A percentile compares a stretch with the other conserved stretches of the same genome.
phyloP scores from a whole-genome alignment of 2,329 filamentous ascomycete genomes.

The Coniochaeta hoffmannii region DNA sequence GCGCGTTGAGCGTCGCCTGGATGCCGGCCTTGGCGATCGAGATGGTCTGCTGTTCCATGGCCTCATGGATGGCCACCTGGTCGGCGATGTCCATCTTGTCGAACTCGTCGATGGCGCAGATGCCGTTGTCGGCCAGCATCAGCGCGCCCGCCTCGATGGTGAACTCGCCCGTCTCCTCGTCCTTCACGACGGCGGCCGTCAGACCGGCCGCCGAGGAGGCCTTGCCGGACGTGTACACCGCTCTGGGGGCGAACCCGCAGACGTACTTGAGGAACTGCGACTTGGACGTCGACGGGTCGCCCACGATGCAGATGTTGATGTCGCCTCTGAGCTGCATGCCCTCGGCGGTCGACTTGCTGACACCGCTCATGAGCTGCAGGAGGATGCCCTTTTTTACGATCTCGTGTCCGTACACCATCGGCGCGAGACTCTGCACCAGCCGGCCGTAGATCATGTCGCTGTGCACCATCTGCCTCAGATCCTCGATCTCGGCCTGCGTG shows the following conservation, averaged over 20 bases:
- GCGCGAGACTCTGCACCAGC: conserved; percentile 86
- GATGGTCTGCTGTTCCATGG: conserved; percentile 99
- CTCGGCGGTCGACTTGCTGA: conserved; percentile 84
- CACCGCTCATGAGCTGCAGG: conserved; percentile 91
- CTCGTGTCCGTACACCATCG: conserved; percentile 95
- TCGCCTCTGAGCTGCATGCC: conserved; percentile 95
- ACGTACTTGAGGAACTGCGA: conserved; percentile 98
- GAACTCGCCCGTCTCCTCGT: conserved; percentile 97
- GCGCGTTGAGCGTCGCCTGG: conserved; percentile 91
- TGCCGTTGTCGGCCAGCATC: conserved; percentile 93
- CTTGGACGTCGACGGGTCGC: conserved; percentile 94
- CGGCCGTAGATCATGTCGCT: conserved; percentile 91
- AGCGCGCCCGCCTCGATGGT: conserved; percentile 97
- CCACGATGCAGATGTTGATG: conserved; percentile 97
- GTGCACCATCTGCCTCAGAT: conserved; percentile 88
- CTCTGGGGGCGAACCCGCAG: conserved; percentile 90
- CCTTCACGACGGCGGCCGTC: conserved; percentile 93
- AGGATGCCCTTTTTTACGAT: conserved; percentile 96
- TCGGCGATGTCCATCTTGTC: conserved; percentile 99
- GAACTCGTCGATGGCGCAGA: conserved; percentile 98
- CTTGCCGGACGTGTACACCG: conserved; percentile 96
- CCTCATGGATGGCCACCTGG: conserved; percentile 98
- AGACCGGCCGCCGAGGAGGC: conserved; percentile 96
- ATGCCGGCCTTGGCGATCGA: conserved; percentile 98
- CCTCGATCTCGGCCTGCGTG: conserved; percentile 80